Base-by-base conservation (phyloP, 345 rosid genomes). In the Carallia brachiata region DNA sequence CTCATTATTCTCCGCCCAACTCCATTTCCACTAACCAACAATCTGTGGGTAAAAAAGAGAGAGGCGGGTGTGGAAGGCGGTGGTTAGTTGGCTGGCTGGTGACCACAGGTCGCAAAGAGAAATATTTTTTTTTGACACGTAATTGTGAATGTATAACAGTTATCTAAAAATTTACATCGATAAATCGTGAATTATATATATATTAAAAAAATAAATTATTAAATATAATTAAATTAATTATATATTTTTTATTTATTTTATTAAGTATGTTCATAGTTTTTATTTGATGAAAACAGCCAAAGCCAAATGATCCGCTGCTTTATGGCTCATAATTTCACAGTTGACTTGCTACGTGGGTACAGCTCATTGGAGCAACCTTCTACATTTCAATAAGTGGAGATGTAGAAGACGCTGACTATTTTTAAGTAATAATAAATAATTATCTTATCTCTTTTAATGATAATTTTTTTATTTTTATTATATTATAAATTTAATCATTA, bases 81-180 rank as follows among this genome's bases (percentile, higher is more conserved):
- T 56, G 60, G 72, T 60, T 74, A 63, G 65, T 63, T 36, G 68
- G 75, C 64, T 60, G 55, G 50, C 19, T 15, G 47, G 50, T 44
- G 15, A 68, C 61, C 47, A 37, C 10, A 13, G 36, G 16, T 32
- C 31, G 70, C 60, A 19, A 19, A 23, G 23, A 23, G 23, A 23
- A 23, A 23, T 23, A 23, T 23, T 23, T 23, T 23, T 23, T 23
- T 23, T 23, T 23, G 0, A 23, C 23, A 23, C 23, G 23, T 23
- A 23, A 23, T 23, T 23, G 23, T 23, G 23, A 23, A 23, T 23
- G 23, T 0, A 23, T 23, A 23, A 23, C 0, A 23, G 0, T 23
- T 23, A 23, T 23, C 0, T 23, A 23, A 23, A 0, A 0, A 23
- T 23, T 23, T 23, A 23, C 23, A 23, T 0, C 23, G 23, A 23